A percentile compares a stretch with the other conserved stretches of the same genome.
phyloP scores from a whole-genome alignment of 176 grass and related monocot species.

The Guadua angustifolia region DNA sequence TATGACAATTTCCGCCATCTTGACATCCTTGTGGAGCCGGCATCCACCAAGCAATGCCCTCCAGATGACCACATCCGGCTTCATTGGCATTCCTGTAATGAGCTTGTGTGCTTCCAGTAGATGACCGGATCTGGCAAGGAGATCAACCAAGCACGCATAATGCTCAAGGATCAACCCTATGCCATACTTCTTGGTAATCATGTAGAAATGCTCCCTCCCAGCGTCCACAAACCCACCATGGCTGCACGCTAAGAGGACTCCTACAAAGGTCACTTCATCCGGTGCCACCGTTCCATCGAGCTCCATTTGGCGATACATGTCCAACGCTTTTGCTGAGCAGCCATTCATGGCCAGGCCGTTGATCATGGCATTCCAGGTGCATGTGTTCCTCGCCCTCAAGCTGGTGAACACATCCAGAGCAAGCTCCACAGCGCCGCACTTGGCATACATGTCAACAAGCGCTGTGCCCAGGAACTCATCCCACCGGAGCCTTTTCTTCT shows the following conservation, averaged over 20 bases:
- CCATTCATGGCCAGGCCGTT: slow-evolving; percentile 17
- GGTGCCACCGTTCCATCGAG: not conserved
- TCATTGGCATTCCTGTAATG: slow-evolving; percentile 21
- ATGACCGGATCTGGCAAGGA: slow-evolving; percentile 13
- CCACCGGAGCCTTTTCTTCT: slow-evolving; percentile 1
- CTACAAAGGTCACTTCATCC: slow-evolving; percentile 9
- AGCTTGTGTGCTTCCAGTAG: slow-evolving; percentile 6
- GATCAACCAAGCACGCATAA: slow-evolving; percentile 20
- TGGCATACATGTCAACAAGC: slow-evolving; percentile 19
- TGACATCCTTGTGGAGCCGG: not conserved
- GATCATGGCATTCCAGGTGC: slow-evolving; percentile 14
- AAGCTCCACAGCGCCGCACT: slow-evolving; percentile 12
- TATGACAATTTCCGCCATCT: slow-evolving; percentile 7
- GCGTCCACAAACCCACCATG: slow-evolving; percentile 15
- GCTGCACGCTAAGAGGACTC: slow-evolving; percentile 10
- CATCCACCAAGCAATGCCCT: slow-evolving; percentile 17
- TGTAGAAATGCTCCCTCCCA: slow-evolving; percentile 5
- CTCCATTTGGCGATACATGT: not conserved
- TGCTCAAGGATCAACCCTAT: not conserved
- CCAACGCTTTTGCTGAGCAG: slow-evolving; percentile 1
- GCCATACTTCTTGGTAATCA: not conserved
- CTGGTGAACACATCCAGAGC: slow-evolving; percentile 12
- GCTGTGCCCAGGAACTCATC: slow-evolving; percentile 3
- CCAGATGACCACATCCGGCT: not conserved
- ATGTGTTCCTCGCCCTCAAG: not conserved